A percentile compares a stretch with the other conserved stretches of the same genome.
These are phyloP conservation scores for Rhinocladiella similis DNA, from an alignment of 2,329 filamentous ascomycete genomes.

Conservation along the genomic window DNA sequence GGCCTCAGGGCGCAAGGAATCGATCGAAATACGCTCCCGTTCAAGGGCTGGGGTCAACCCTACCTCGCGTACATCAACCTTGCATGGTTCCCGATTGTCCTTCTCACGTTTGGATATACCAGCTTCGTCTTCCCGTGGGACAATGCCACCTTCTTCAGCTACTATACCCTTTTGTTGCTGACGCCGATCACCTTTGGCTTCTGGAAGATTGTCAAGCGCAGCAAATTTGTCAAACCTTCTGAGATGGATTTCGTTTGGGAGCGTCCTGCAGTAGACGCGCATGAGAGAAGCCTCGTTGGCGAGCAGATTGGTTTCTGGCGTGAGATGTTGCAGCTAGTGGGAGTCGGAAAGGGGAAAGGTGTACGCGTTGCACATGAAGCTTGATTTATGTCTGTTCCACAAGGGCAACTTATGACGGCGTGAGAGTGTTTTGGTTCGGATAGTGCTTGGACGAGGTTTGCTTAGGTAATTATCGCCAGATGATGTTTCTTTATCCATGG, in stretches of 20 bases:
- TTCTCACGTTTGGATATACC: slow-evolving; percentile 54
- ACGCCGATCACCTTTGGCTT: slow-evolving; percentile 55
- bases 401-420: too few species aligned
- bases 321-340: slow-evolving; percentile 51
- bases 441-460: too few species aligned
- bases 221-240: slow-evolving; percentile 53
- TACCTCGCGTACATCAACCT: slow-evolving; percentile 47
- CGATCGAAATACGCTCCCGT: slow-evolving; percentile 56
- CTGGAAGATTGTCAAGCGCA: slow-evolving; percentile 67
- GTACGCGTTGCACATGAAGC: too few species aligned
- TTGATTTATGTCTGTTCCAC: too few species aligned
- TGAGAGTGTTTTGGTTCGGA: too few species aligned
- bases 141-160: slow-evolving; percentile 66
- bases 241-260: slow-evolving; percentile 65
- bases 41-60: slow-evolving; percentile 59
- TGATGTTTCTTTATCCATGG: too few species aligned
- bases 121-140: slow-evolving; percentile 61
- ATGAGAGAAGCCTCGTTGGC: slow-evolving; percentile 54
- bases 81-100: slow-evolving; percentile 38
- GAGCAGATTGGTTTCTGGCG: slow-evolving; percentile 56
- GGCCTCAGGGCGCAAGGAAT: slow-evolving; percentile 53
- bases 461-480: too few species aligned
- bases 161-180: slow-evolving; percentile 60
- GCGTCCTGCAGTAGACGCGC: slow-evolving; percentile 59
- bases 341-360: slow-evolving; percentile 19